Base-by-base conservation (phyloP, 345 rosid species). In the Hypericum perforatum region DNA sequence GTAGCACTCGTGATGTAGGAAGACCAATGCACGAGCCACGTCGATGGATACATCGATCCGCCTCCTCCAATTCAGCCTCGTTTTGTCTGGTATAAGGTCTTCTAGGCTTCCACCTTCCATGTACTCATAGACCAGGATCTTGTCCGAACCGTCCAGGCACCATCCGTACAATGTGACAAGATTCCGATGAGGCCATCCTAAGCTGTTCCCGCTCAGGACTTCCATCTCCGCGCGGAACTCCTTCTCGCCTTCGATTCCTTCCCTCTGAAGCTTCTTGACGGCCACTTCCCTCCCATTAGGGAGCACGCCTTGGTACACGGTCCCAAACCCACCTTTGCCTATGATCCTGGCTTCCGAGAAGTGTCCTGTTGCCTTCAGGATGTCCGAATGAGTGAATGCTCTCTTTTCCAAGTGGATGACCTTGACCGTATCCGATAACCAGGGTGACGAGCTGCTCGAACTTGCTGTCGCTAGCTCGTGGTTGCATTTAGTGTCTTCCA, bases 221-320 rank as follows among this genome's bases (percentile, higher is more conserved):
- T 87, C 98, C 98, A 91, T 91, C 63, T 91, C 98, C 6, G 96
- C 79, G 53, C 73, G 75, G 63, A 91, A 87, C 54, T 87, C 98
- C 56, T 61, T 85, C 68, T 91, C 98, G 0, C 96, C 98, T 50
- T 91, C 95, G 0, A 54, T 62, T 56, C 95, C 98, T 75, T 85
- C 80, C 40, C 88, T 78, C 53, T 81, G 96, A 8, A 82, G 85
- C 78, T 82, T 85, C 75, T 91, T 91, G 12, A 91, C 87, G 32
- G 98, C 98, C 32, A 91, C 89, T 63, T 82, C 75, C 70, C 89
- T 78, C 13, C 96, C 96, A 41, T 84, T 91, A 3, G 92, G 92
- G 44, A 91, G 67, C 37, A 74, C 63, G 29, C 95, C 98, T 58
- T 74, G 57, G 65, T 85, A 91, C 43, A 91, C 98, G 0, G 80